Evolutionary conservation across 768 basidiomycete species (phyloP), one percentile per base, ranked within the genome.

Genomic region (Kwoniella pini): DNA sequence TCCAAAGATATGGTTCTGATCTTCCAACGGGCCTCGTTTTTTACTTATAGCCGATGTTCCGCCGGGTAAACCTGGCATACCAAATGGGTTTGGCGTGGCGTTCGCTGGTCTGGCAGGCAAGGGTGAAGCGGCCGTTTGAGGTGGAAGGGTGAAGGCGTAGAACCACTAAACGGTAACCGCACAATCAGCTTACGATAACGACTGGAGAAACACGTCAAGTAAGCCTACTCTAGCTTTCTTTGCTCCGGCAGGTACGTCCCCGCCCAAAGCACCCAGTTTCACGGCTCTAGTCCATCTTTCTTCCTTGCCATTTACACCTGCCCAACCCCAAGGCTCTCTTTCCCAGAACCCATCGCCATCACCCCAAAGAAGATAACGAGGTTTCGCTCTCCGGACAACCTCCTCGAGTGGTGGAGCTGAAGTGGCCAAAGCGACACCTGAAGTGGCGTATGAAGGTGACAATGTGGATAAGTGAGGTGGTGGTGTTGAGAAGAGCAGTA

Each of bases 291-390:
- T 85, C 70, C 39, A 88, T 80, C 75, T 65, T 46, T 76, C 76
- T 21, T 76, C 76, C 36, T 65, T 68, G 0, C 30, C 90, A 84
- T 19, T 82, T n/a, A 54, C 83, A 6, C 71, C 68, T 1, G 54
- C 50, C 93, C 93, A 97, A 3, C 84, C 76, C 74, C 87, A 95
- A 0, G 96, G 94, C 60, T 97, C 93, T 53, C 94, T 82, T 77
- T 99, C 96, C 93, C 94, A 98, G 76, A 96, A 99, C 54, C 83
- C 83, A n/a, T 82, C 79, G 0, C 86, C 85, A 13, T 84, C 85
- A 9, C 82, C 82, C 49, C 88, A 84, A 72, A 98, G 90, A 69
- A 94, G 87, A 80, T 99, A 99, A 50, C 90, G 84, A 1, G 95
- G 93, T 69, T 87, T 88, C 24, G 84, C 85, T 27, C 67, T 65